Evolutionary conservation across 2,329 filamentous ascomycete species (phyloP).

Genomic region (Curvularia hawaiiensis): DNA sequence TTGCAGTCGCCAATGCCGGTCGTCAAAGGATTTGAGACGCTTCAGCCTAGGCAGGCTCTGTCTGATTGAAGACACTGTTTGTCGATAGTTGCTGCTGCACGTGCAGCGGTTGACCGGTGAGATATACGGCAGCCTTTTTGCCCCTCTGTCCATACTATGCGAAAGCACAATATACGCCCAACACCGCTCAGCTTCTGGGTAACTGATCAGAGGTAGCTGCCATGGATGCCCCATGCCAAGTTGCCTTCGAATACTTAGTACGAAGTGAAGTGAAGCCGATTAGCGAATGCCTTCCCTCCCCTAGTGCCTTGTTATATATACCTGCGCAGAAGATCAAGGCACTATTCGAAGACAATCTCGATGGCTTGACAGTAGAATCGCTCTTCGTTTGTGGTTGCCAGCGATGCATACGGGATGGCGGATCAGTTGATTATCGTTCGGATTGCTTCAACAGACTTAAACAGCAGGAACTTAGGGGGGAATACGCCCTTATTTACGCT

Average conservation of each 20-base stretch:
- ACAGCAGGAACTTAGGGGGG: conserved; percentile 14
- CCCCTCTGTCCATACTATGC: neutral
- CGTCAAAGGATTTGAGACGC: neutral
- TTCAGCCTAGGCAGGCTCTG: neutral
- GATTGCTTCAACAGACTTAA: conserved; percentile 11
- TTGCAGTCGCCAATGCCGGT: neutral
- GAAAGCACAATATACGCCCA: conserved; percentile 2
- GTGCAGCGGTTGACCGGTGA: conserved; percentile 7
- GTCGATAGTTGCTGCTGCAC: neutral
- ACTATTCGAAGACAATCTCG: conserved; percentile 7
- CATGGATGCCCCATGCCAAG: conserved; percentile 1
- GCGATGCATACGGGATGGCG: conserved; percentile 12
- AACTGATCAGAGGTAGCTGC: neutral
- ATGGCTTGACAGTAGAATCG: conserved; percentile 12
- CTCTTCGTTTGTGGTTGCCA: conserved; percentile 15
- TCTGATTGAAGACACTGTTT: neutral
- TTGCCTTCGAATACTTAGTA: conserved; percentile 9
- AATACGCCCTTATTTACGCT: conserved; percentile 18
- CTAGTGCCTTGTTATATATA: conserved; percentile 14
- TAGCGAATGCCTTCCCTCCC: conserved; percentile 8
- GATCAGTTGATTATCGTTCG: conserved; percentile 11
- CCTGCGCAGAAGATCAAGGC: conserved; percentile 14
- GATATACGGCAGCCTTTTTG: neutral
- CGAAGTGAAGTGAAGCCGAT: conserved; percentile 10
- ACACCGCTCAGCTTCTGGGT: neutral